phyloP scores from a whole-genome alignment of 768 basidiomycete species.

The Psilocybe subaeruginosa region DNA sequence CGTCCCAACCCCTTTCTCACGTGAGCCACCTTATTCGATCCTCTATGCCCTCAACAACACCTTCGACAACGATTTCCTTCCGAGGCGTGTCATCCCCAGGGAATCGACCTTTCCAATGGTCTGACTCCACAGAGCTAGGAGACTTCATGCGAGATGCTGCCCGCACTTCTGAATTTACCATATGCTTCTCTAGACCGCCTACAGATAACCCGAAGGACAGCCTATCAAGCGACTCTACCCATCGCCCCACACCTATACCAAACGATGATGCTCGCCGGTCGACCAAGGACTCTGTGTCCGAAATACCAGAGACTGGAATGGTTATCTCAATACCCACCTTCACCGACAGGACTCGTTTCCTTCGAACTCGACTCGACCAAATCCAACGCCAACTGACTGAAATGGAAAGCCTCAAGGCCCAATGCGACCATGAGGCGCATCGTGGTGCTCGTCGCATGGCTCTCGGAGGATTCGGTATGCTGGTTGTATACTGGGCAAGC shows the following conservation, averaged over 20 bases:
- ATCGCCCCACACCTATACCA: neutral
- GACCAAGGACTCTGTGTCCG: constrained; percentile 6
- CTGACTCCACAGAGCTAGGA: constrained; percentile 62
- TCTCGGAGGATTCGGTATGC: constrained; percentile 57
- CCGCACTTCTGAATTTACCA: constrained; percentile 53
- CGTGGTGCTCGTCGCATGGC: constrained; percentile 60
- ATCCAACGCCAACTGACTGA: constrained; percentile 45
- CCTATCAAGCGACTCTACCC: neutral
- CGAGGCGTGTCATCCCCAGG: constrained; percentile 36
- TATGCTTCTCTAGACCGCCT: constrained; percentile 37
- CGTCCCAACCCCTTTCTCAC: constrained; percentile 71
- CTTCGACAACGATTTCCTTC: constrained; percentile 42
- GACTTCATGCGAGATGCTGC: constrained; percentile 71
- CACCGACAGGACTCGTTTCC: constrained; percentile 60
- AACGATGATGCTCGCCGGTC: neutral
- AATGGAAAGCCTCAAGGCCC: constrained; percentile 58
- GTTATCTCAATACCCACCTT: constrained; percentile 66
- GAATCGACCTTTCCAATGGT: constrained; percentile 54
- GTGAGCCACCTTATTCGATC: constrained; percentile 58
- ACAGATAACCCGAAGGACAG: constrained; percentile 11
- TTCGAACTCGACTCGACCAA: constrained; percentile 47
- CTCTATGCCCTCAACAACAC: constrained; percentile 37
- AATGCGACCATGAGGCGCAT: constrained; percentile 60
- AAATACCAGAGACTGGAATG: constrained; percentile 29
- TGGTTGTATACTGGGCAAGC: constrained; percentile 65